Evolutionary conservation across 2,329 filamentous ascomycete genomes (phyloP).

Genomic region (Microcyclosporella mali): DNA sequence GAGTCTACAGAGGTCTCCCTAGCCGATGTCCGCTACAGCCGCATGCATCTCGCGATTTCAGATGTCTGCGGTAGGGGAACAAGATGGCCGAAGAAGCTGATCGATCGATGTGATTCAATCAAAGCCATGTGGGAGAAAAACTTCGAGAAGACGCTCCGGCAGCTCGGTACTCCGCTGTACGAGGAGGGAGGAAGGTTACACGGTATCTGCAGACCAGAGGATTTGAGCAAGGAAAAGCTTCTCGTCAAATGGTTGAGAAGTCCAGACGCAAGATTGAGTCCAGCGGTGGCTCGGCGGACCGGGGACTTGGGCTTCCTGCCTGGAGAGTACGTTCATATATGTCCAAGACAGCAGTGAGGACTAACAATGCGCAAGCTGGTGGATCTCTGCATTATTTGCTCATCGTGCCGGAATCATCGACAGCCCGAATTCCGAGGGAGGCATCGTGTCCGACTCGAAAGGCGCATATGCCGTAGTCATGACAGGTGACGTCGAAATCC

Average conservation of each 20-base stretch:
- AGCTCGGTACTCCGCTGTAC: constrained; percentile 37
- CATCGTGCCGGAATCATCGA: constrained; percentile 45
- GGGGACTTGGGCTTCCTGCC: constrained; percentile 42
- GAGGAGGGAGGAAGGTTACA: constrained; percentile 39
- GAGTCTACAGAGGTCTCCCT: constrained; percentile 27
- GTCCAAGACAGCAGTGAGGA: background rate
- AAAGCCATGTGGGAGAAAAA: constrained; percentile 34
- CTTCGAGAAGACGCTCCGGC: constrained; percentile 29
- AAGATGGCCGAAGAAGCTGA: constrained; percentile 41
- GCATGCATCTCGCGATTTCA: constrained; percentile 42
- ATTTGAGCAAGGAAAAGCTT: constrained; percentile 36
- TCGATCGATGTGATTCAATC: constrained; percentile 41
- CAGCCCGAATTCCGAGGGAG: constrained; percentile 35
- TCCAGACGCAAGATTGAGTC: constrained; percentile 25
- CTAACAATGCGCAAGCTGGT: constrained; percentile 36
- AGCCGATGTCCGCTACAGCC: constrained; percentile 36
- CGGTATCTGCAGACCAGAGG: constrained; percentile 35
- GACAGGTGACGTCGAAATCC: constrained; percentile 35
- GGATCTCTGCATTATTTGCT: constrained; percentile 45
- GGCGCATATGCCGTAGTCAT: constrained; percentile 44
- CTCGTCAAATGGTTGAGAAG: constrained; percentile 30
- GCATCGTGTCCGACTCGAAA: constrained; percentile 37
- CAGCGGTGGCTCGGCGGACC: constrained; percentile 31
- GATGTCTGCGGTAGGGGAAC: constrained; percentile 41
- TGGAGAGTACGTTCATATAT: constrained; percentile 37